A percentile compares a stretch with the other conserved stretches of the same genome.
These are phyloP conservation scores for Emergomyces orientalis DNA, from an alignment of 2,329 filamentous ascomycete species.

Conservation along the genomic window DNA sequence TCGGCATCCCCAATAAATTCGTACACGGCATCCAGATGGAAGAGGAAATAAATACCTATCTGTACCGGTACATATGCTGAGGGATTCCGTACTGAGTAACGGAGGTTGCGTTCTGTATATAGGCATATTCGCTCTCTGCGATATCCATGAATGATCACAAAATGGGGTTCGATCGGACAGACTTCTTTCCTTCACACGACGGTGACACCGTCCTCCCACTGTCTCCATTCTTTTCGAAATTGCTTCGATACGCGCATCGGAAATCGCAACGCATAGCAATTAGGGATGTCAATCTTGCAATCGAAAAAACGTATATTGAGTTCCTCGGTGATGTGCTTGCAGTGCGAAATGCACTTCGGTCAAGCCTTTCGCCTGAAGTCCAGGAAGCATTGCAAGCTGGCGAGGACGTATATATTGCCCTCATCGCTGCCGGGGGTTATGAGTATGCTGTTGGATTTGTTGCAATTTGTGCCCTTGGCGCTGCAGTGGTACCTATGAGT, in stretches of 20 bases:
- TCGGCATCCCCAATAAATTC: neutral
- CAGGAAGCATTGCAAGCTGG: slow-evolving; percentile 13
- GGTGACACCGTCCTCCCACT: slow-evolving; percentile 22
- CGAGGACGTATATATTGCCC: slow-evolving; percentile 27
- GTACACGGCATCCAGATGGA: neutral
- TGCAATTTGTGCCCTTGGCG: slow-evolving; percentile 40
- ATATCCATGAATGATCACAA: neutral
- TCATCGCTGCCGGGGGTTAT: slow-evolving; percentile 40
- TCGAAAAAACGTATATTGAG: slow-evolving; percentile 16
- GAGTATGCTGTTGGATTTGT: slow-evolving; percentile 43
- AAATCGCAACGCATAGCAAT: slow-evolving; percentile 17
- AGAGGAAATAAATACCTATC: neutral
- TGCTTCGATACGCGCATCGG: slow-evolving; percentile 20
- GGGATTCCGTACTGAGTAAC: neutral
- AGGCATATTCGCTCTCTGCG: neutral
- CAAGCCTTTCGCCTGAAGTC: slow-evolving; percentile 9
- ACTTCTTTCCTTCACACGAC: slow-evolving; percentile 20
- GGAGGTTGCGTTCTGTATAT: neutral
- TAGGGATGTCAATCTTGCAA: slow-evolving; percentile 14
- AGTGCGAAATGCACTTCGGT: slow-evolving; percentile 11
- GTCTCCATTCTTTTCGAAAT: slow-evolving; percentile 22
- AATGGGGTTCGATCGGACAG: slow-evolving; percentile 15
- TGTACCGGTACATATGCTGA: neutral
- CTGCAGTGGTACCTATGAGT: slow-evolving; percentile 38
- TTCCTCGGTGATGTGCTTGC: slow-evolving; percentile 15